Percentiles rank a stretch among this genome's conserved stretches.
Conservation (phyloP, 305 asterid species). For the Coffea humblotiana region DNA sequence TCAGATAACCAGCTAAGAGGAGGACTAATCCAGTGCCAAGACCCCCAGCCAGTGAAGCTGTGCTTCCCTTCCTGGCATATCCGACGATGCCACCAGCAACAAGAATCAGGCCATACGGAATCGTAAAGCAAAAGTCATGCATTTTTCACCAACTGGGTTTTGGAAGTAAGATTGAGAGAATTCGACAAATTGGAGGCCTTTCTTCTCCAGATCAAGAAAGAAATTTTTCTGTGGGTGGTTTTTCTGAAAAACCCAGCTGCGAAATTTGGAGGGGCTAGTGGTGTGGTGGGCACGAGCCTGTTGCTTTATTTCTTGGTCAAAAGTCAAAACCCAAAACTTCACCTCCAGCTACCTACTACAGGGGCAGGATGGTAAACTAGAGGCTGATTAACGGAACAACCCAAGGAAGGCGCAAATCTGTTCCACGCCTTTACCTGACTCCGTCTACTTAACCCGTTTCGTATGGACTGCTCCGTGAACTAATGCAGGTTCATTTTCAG, state of each 20-base stretch:
- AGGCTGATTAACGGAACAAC: neutral
- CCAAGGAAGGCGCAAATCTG: too few species aligned
- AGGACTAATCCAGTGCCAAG: slow-evolving; percentile 70
- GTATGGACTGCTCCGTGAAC: neutral
- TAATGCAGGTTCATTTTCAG: slow-evolving; percentile 19
- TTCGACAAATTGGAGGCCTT: neutral
- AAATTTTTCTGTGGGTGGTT: neutral
- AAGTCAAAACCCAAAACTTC: too few species aligned
- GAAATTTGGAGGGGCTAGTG: slow-evolving; percentile 6
- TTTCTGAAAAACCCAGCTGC: neutral
- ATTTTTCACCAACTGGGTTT: slow-evolving; percentile 36
- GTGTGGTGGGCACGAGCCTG: slow-evolving; percentile 3
- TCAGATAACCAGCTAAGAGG: slow-evolving; percentile 82
- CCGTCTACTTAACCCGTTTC: too few species aligned
- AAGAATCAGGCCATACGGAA: slow-evolving; percentile 86
- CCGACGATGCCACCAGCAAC: slow-evolving; percentile 84
- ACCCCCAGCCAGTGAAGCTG: slow-evolving; percentile 84
- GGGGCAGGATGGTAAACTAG: neutral
- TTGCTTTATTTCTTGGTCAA: neutral
- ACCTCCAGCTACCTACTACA: neutral
- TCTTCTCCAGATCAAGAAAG: slow-evolving; percentile 23
- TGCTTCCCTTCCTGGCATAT: slow-evolving; percentile 75
- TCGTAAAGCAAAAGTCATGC: slow-evolving; percentile 95
- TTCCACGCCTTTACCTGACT: too few species aligned
- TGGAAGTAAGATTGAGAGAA: slow-evolving; percentile 4